Conservation (phyloP, 345 rosid genomes). For the Populus deltoides region DNA sequence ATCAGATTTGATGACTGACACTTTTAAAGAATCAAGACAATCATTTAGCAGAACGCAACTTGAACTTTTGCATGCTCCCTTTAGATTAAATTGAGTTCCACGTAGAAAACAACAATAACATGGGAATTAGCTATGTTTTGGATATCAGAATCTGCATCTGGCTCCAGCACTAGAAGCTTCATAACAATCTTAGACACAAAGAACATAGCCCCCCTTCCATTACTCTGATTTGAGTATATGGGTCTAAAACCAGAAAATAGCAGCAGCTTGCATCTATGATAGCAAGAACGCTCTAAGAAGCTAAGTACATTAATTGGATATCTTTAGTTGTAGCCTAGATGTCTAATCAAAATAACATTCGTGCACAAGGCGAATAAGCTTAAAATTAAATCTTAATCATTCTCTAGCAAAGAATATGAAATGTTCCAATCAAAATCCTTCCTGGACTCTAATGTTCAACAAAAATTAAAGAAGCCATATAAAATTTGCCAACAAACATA, state of each 20-base stretch:
- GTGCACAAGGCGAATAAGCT: neutral
- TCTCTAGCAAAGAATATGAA: neutral
- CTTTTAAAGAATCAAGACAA: neutral
- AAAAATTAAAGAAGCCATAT: neutral
- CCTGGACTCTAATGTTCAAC: neutral
- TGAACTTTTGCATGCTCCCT: neutral
- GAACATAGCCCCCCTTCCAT: too few relatives aligned
- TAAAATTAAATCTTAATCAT: too few relatives aligned
- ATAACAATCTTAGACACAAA: too few relatives aligned
- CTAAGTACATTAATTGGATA: neutral
- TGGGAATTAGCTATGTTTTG: neutral
- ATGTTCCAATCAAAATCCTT: neutral
- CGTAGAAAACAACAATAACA: neutral
- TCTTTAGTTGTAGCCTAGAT: neutral
- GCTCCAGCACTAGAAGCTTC: neutral
- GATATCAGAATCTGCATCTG: neutral
- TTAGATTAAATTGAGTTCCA: neutral
- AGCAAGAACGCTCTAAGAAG: too few relatives aligned
- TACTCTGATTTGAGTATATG: too few relatives aligned
- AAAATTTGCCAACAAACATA: slow-evolving; percentile 14
- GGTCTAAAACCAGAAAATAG: too few relatives aligned
- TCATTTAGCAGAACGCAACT: neutral
- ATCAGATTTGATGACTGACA: neutral
- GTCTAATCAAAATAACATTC: neutral
- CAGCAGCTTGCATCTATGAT: too few relatives aligned